Evolutionary conservation across 805 yeast genomes (phyloP).

Genomic region (Pichia cephalocereana): DNA sequence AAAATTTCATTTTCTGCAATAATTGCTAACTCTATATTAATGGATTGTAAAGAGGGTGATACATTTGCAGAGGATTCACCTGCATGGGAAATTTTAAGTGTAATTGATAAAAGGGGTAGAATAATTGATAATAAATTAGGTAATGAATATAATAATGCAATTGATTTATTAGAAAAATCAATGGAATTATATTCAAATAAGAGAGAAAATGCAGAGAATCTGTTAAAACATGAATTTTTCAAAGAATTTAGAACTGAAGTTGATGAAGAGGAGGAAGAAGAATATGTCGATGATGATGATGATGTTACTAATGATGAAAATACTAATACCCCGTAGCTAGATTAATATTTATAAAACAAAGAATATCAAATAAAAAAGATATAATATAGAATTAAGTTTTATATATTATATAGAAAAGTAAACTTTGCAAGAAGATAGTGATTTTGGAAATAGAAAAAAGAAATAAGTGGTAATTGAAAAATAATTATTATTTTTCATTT

Average conservation of each 20-base stretch:
- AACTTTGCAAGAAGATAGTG: too few relatives aligned
- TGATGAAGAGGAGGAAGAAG: too few relatives aligned
- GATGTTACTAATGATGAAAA: not conserved
- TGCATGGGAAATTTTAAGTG: constrained; percentile 52
- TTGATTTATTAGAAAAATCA: constrained; percentile 48
- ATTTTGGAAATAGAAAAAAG: too few relatives aligned
- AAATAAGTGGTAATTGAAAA: too few relatives aligned
- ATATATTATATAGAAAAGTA: too few relatives aligned
- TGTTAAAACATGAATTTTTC: constrained; percentile 53
- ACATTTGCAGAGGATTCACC: constrained; percentile 66
- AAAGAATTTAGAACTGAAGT: constrained; percentile 6
- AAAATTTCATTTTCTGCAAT: constrained; percentile 32
- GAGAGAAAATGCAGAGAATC: constrained; percentile 49
- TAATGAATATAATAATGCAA: constrained; percentile 33
- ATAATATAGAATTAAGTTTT: too few relatives aligned
- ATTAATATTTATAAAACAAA: too few relatives aligned
- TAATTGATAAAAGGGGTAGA: constrained; percentile 36
- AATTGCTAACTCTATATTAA: constrained; percentile 32
- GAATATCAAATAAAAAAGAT: too few relatives aligned
- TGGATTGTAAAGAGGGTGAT: constrained; percentile 42
- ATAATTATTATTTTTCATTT: too few relatives aligned
- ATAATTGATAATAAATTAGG: constrained; percentile 28
- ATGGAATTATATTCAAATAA: constrained; percentile 49
- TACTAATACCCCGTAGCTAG: not conserved
- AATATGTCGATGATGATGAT: too few relatives aligned